Conservation (phyloP, 306 rosid species). For the Trifolium dubium region DNA sequence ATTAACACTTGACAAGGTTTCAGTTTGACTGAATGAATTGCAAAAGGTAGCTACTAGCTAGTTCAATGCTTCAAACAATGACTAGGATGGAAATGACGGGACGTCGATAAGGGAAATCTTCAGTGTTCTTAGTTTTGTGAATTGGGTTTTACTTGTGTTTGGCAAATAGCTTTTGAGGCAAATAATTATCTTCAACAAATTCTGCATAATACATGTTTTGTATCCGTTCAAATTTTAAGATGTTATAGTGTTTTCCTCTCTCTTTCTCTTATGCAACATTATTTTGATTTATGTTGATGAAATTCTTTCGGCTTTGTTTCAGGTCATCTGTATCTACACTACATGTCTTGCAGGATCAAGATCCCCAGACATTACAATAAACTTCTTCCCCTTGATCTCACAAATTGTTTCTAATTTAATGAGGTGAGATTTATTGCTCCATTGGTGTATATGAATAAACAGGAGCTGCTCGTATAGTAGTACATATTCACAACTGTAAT, state of each 20-base stretch:
- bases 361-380: background rate
- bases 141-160: slow-evolving; percentile 17
- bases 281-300: slow-evolving; percentile 6
- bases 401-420: slow-evolving; percentile 33
- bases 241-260: background rate
- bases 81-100: slow-evolving; percentile 5
- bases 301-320: slow-evolving; percentile 3
- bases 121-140: slow-evolving; percentile 1
- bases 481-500: slow-evolving; percentile 29
- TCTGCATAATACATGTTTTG: background rate
- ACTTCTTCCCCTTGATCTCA: slow-evolving; percentile 10
- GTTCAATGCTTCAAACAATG: slow-evolving; percentile 1
- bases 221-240: background rate
- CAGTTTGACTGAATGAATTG: slow-evolving; percentile 8
- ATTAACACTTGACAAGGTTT: background rate
- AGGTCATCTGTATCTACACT: slow-evolving; percentile 31
- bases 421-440: slow-evolving; percentile 31
- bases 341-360: slow-evolving; percentile 15
- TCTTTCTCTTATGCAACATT: background rate
- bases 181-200: background rate
- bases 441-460: slow-evolving; percentile 27
- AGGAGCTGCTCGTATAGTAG: slow-evolving; percentile 18
- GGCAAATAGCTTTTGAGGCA: background rate
- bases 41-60: slow-evolving; percentile 11
- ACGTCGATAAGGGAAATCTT: background rate